Percentiles rank a stretch among this genome's conserved stretches.
Evolutionary conservation across 75 land plant genomes (phyloP).

Genomic region (Azolla pinnata): DNA sequence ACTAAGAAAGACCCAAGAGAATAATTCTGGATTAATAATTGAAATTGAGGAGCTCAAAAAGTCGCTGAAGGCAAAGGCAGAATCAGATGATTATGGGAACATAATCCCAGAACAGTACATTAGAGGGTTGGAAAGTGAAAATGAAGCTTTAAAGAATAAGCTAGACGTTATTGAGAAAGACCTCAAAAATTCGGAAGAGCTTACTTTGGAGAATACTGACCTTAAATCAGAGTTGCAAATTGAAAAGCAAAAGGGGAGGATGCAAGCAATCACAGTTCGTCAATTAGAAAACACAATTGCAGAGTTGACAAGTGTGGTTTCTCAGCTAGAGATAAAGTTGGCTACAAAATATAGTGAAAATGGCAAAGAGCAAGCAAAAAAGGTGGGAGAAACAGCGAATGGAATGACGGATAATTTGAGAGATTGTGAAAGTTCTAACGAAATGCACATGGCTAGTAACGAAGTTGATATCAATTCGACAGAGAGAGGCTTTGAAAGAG

Average conservation of each 20-base stretch:
- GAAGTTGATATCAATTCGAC: too few species aligned
- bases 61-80: constrained; percentile 42
- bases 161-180: constrained; percentile 22
- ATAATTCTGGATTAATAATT: constrained; percentile 65
- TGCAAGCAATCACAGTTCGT: constrained; percentile 5
- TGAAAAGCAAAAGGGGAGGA: constrained; percentile 5
- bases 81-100: neutral
- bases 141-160: constrained; percentile 7
- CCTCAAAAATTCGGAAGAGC: constrained; percentile 25
- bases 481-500: too few species aligned
- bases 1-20: constrained; percentile 77
- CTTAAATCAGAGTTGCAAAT: constrained; percentile 7
- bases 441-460: too few species aligned
- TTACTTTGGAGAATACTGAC: constrained; percentile 20
- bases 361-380: neutral
- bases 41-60: constrained; percentile 74
- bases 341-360: neutral
- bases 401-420: too few species aligned
- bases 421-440: too few species aligned
- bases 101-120: constrained; percentile 3
- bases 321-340: neutral
- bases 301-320: neutral
- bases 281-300: too few species aligned
- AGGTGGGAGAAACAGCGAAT: neutral
- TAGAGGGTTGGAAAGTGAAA: neutral